Evolutionary conservation across 805 yeast species (phyloP).

Genomic region (Nakazawaea wyomingensis): DNA sequence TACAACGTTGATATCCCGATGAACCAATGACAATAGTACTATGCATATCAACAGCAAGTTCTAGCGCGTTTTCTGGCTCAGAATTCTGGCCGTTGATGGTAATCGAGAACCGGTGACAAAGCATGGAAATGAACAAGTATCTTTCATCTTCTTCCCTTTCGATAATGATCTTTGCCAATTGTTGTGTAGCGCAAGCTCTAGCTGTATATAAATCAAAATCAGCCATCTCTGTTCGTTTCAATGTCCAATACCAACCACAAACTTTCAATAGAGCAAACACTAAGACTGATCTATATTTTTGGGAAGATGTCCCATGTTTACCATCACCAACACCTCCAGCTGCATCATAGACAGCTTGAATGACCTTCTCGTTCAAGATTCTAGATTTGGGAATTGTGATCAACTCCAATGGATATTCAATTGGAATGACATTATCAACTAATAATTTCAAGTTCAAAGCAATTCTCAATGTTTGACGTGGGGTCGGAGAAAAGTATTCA

Average conservation of each 20-base stretch:
- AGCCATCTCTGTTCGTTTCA: conserved; percentile 54
- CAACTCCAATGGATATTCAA: conserved; percentile 45
- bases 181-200: conserved; percentile 68
- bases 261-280: conserved; percentile 71
- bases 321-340: conserved; percentile 78
- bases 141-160: conserved; percentile 56
- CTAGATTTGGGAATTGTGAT: conserved; percentile 55
- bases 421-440: conserved; percentile 68
- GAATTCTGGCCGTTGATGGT: conserved; percentile 57
- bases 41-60: conserved; percentile 82
- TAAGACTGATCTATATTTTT: conserved; percentile 61
- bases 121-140: conserved; percentile 65
- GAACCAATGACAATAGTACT: conserved; percentile 72
- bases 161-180: conserved; percentile 63
- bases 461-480: conserved; percentile 64
- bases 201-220: conserved; percentile 59
- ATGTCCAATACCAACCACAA: conserved; percentile 69
- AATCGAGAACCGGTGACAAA: conserved; percentile 70
- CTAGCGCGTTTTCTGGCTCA: conserved; percentile 69
- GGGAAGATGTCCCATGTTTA: conserved; percentile 44
- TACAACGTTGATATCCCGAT: conserved; percentile 78
- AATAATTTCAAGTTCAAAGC: conserved; percentile 68
- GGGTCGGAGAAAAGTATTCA: conserved; percentile 41
- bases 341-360: conserved; percentile 60
- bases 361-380: conserved; percentile 51